Evolutionary conservation across 1,139 yeast genomes (phyloP).

Genomic region (Magnusiomyces clavatus): DNA sequence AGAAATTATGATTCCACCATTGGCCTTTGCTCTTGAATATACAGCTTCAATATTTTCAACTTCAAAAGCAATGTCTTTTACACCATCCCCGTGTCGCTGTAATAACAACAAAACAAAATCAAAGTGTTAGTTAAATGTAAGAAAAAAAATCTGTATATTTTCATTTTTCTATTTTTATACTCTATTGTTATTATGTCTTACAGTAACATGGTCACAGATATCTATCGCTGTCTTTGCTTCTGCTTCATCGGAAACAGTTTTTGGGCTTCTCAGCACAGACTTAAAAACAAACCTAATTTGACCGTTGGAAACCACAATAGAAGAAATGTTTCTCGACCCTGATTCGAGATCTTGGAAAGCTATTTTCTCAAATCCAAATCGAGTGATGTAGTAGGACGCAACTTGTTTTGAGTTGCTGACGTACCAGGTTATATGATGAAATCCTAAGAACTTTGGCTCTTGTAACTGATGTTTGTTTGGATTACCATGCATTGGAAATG

Average conservation of each 20-base stretch:
- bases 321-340: conserved; percentile 47
- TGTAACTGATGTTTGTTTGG: not conserved
- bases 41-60: conserved; percentile 45
- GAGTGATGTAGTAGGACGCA: conserved; percentile 45
- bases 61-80: conserved; percentile 58
- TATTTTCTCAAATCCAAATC: conserved; percentile 56
- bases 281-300: conserved; percentile 46
- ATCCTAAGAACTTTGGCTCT: conserved; percentile 21
- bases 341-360: conserved; percentile 66
- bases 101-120: too few relatives aligned
- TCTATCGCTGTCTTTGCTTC: conserved; percentile 28
- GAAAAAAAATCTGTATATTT: not conserved
- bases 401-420: conserved; percentile 62
- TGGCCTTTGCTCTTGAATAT: conserved; percentile 40
- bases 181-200: not conserved
- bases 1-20: conserved; percentile 47
- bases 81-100: conserved; percentile 64
- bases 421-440: conserved; percentile 51
- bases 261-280: conserved; percentile 31
- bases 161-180: not conserved
- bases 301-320: conserved; percentile 58
- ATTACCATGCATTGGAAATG: too few relatives aligned
- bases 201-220: conserved; percentile 39
- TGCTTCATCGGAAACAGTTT: conserved; percentile 16
- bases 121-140: too few relatives aligned